Base-by-base conservation (phyloP, 768 basidiomycete species). In the Hypsizygus marmoreus region DNA sequence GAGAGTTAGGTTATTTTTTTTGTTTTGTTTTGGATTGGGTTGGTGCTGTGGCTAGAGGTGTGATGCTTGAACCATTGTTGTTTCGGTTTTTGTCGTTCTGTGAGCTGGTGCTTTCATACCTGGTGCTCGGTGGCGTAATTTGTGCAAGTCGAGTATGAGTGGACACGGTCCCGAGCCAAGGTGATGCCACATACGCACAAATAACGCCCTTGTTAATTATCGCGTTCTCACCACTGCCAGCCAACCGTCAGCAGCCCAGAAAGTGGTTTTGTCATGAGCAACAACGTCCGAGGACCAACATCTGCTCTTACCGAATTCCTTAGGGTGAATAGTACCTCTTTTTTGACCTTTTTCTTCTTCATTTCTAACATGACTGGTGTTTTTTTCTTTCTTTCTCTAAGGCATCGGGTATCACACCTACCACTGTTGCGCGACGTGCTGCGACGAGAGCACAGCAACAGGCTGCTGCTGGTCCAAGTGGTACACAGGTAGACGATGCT, bases 261-360 rank as follows among this genome's bases (percentile, higher is more conserved):
- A 32, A 22, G 47, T 23, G 29, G n/a, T n/a, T n/a, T n/a, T n/a
- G n/a, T n/a, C n/a, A 63, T 61, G 54, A 54, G 58, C 37, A 75
- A 76, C 59, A 87, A 87, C 47, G 81, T 92, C 32, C 80, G 86
- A 10, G 91, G 91, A 0, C 91, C 91, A 2, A 81, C 86, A 0
- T 91, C 88, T 16, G 91, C 91, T 0, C 67, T 93, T 10, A 91
- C 91, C 26, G 88, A 90, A 51, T 93, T 87, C 54, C 69, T 93
- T 25, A 79, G 79, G 57, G 91, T 88, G 48, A n/a, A n/a, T n/a
- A n/a, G n/a, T n/a, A n/a, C n/a, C n/a, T n/a, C n/a, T n/a, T n/a
- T n/a, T 22, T 71, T 64, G 19, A n/a, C 4, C 13, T 4, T 12
- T 28, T 1, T 10, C 9, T 37, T 13, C 37, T 47, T 38, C 22